These are phyloP conservation scores for Phylloporus arenicola DNA, from an alignment of 768 basidiomycete genomes.

Conservation along the genomic window DNA sequence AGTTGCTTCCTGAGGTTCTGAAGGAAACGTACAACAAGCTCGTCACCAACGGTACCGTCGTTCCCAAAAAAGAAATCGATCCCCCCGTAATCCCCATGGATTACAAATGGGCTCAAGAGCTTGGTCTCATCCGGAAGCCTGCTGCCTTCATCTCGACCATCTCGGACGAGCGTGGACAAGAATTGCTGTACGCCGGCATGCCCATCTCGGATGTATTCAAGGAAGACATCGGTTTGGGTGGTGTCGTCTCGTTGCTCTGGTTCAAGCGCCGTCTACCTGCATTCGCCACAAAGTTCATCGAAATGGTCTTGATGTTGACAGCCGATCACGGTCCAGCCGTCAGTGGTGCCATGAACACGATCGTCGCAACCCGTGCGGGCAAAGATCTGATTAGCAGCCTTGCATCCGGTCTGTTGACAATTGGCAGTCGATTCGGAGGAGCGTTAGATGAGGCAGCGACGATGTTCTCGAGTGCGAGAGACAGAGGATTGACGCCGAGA, in stretches of 20 bases:
- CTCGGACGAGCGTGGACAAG: conserved; percentile 98
- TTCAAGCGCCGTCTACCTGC: conserved; percentile 92
- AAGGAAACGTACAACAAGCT: conserved; percentile 82
- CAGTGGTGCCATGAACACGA: conserved; percentile 99
- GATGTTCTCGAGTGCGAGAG: conserved; percentile 92
- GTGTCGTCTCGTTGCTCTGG: conserved; percentile 94
- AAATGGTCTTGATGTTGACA: conserved; percentile 99
- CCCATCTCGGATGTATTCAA: conserved; percentile 98
- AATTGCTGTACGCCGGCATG: conserved; percentile 98
- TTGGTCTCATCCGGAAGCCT: conserved; percentile 97
- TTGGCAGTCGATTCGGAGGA: conserved; percentile 97
- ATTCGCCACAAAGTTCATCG: conserved; percentile 97
- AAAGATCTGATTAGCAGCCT: conserved; percentile 98
- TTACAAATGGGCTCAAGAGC: conserved; percentile 99
- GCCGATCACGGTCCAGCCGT: conserved; percentile 98
- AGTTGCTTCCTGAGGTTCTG: conserved; percentile 85
- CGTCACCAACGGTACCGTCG: conserved; percentile 61
- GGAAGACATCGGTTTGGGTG: conserved; percentile 93
- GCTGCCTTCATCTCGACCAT: conserved; percentile 99
- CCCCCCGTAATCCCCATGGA: conserved; percentile 99
- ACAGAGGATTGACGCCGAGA: conserved; percentile 90
- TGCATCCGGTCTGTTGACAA: conserved; percentile 93
- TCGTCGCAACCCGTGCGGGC: conserved; percentile 98
- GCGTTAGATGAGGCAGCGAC: conserved; percentile 95
- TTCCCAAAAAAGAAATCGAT: conserved; percentile 70